phyloP scores from a whole-genome alignment of 192 early-diverging fungal species.

The Backusella sp. region DNA sequence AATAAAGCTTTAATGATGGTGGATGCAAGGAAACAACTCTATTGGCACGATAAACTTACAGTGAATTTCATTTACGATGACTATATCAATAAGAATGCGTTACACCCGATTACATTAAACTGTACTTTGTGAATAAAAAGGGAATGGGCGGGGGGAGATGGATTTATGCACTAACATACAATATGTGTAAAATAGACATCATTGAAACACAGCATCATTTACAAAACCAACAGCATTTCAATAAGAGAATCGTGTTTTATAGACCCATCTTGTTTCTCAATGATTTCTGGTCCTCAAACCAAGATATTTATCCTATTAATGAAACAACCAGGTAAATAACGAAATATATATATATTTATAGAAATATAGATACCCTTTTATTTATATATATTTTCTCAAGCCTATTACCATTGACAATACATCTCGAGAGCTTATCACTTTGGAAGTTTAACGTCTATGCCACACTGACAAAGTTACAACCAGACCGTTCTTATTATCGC shows the following conservation, averaged over 20 bases:
- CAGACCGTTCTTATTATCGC: conserved; percentile 57
- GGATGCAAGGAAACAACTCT: conserved; percentile 13
- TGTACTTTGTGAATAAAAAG: conserved; percentile 30
- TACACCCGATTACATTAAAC: conserved; percentile 54
- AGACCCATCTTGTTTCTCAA: conserved; percentile 72
- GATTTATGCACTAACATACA: background rate
- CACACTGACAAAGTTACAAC: conserved; percentile 47
- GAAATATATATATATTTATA: background rate
- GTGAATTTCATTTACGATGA: conserved; percentile 54
- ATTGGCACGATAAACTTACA: conserved; percentile 81
- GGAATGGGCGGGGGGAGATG: no score
- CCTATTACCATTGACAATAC: conserved; percentile 62
- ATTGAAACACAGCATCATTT: background rate
- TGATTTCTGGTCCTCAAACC: conserved; percentile 78
- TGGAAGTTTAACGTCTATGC: conserved; percentile 76
- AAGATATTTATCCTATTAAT: conserved; percentile 70
- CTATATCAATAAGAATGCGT: conserved; percentile 41
- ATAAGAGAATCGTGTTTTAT: conserved; percentile 48
- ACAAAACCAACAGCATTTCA: conserved; percentile 1
- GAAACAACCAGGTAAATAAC: conserved; percentile 53
- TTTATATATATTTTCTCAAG: conserved; percentile 12
- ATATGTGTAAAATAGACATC: background rate
- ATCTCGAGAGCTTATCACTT: conserved; percentile 61
- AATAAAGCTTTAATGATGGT: background rate
- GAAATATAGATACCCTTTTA: background rate